These are phyloP conservation scores for Pyricularia sp. DNA, from an alignment of 2,329 filamentous ascomycete genomes.

Conservation along the genomic window DNA sequence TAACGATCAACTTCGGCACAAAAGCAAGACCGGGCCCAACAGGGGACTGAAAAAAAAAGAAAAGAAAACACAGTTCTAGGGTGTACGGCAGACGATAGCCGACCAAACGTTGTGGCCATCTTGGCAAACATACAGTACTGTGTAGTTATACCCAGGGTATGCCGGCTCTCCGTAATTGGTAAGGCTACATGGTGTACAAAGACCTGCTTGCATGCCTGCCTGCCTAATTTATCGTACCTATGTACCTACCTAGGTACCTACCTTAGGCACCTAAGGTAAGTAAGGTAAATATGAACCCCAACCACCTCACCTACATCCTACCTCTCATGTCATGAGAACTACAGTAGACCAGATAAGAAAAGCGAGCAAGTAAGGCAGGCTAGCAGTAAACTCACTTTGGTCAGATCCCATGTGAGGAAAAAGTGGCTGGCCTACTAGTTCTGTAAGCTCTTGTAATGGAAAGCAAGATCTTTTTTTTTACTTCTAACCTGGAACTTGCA, in stretches of 20 bases:
- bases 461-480: too few species aligned
- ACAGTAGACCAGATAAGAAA: neutral
- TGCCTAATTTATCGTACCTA: neutral
- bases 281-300: neutral
- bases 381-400: neutral
- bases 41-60: neutral
- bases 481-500: neutral
- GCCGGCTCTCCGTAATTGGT: neutral
- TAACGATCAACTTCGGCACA: neutral
- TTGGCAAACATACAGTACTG: neutral
- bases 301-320: neutral
- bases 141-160: neutral
- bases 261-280: too few species aligned
- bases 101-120: neutral
- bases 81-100: neutral
- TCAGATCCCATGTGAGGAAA: neutral
- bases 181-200: neutral
- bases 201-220: neutral
- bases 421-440: too few species aligned
- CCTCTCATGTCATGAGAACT: neutral
- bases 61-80: neutral
- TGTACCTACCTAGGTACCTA: too few species aligned
- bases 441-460: too few species aligned
- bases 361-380: neutral
- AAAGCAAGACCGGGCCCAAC: neutral